Evolutionary conservation across 2,329 filamentous ascomycete species (phyloP).

Genomic region (Xylaria sp.): DNA sequence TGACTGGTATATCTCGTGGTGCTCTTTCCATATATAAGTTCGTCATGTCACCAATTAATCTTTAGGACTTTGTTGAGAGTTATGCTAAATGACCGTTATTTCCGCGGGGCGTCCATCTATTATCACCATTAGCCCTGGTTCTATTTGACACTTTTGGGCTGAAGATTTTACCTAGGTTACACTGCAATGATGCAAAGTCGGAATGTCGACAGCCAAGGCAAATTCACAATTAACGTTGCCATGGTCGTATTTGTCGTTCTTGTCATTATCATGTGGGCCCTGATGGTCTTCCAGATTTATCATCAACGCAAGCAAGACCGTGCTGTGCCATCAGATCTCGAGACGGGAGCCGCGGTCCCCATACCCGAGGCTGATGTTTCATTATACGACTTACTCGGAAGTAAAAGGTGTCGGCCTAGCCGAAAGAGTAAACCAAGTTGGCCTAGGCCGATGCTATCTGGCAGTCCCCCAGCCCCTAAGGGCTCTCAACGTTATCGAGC

Average conservation of each 20-base stretch:
- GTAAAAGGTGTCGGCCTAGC: too few relatives aligned
- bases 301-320: neutral
- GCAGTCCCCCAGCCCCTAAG: neutral
- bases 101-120: neutral
- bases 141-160: neutral
- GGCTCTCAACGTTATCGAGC: neutral
- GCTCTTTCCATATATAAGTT: neutral
- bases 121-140: too few relatives aligned
- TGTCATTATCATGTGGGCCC: neutral
- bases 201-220: neutral
- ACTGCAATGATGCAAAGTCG: neutral
- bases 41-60: neutral
- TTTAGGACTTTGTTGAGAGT: neutral
- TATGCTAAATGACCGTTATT: neutral
- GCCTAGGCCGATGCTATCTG: neutral
- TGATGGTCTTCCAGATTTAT: neutral
- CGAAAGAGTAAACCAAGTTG: neutral
- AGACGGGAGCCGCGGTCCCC: neutral
- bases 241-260: neutral
- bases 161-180: neutral
- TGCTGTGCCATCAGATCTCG: neutral
- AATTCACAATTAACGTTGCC: neutral
- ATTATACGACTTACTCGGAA: neutral
- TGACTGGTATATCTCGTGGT: neutral
- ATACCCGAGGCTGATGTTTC: neutral